Conservation (phyloP, 2,329 filamentous ascomycete genomes). For the Ophiocordyceps robertsii region DNA sequence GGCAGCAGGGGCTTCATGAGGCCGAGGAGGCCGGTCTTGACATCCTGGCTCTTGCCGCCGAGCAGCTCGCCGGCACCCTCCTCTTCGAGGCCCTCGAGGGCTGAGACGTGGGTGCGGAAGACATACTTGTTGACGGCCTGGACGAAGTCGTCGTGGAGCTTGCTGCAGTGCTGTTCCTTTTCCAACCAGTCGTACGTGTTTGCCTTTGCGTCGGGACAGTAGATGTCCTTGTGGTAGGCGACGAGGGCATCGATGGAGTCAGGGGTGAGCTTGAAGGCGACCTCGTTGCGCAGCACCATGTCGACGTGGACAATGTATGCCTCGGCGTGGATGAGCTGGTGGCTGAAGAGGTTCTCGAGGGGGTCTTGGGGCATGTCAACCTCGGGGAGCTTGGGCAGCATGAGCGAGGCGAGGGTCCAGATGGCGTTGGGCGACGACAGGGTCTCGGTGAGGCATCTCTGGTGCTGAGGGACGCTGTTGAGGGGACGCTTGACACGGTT, state of each 20-base stretch:
- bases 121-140: conserved; percentile 97
- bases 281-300: conserved; percentile 95
- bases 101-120: conserved; percentile 76
- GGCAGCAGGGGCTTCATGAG: conserved; percentile 82
- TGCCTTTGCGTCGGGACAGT: conserved; percentile 80
- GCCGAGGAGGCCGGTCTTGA: conserved; percentile 73
- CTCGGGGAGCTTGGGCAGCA: conserved; percentile 83
- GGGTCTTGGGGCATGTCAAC: conserved; percentile 72
- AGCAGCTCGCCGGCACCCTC: conserved; percentile 90
- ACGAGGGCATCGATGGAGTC: conserved; percentile 89
- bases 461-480: conserved; percentile 93
- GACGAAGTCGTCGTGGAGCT: conserved; percentile 91
- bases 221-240: conserved; percentile 92
- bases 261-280: conserved; percentile 91
- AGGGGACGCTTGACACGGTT: conserved; percentile 93
- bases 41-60: conserved; percentile 81
- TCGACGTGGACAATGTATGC: conserved; percentile 98
- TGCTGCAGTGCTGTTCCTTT: conserved; percentile 93
- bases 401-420: conserved; percentile 86
- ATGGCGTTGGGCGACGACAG: conserved; percentile 82
- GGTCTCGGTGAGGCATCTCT: conserved; percentile 87
- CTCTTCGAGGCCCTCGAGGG: conserved; percentile 90
- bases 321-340: conserved; percentile 84
- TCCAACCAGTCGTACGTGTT: conserved; percentile 91
- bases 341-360: conserved; percentile 81